These are phyloP conservation scores for Hygrocybe coccinea DNA, from an alignment of 768 basidiomycete species.

Conservation along the genomic window DNA sequence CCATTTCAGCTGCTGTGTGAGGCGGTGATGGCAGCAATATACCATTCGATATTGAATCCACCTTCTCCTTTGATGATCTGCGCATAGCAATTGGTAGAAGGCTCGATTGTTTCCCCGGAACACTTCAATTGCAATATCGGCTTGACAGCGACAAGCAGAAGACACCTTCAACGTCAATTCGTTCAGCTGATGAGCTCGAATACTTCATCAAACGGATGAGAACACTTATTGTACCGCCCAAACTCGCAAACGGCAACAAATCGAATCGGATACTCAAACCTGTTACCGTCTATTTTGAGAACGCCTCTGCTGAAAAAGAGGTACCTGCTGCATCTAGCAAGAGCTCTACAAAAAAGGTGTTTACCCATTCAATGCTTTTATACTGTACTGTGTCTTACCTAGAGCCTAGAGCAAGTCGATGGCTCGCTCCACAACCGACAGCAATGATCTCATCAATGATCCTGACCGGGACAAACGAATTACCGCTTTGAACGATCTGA, in stretches of 20 bases:
- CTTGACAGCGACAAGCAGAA: constrained; percentile 5
- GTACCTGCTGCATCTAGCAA: background rate
- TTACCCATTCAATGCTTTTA: too few species aligned
- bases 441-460: background rate
- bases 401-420: background rate
- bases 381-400: too few species aligned
- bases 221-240: background rate
- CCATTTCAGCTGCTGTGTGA: background rate
- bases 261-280: background rate
- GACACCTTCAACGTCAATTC: constrained; percentile 1
- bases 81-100: background rate
- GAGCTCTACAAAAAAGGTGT: background rate
- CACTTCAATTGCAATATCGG: background rate
- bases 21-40: background rate
- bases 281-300: constrained; percentile 3
- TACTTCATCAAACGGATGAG: background rate
- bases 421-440: background rate
- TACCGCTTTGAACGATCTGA: background rate
- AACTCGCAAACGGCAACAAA: background rate
- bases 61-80: background rate
- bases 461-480: background rate
- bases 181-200: background rate
- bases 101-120: background rate
- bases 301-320: background rate
- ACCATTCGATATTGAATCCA: background rate